Evolutionary conservation across 768 basidiomycete species (phyloP).

Genomic region (Pleurotus pulmonarius): DNA sequence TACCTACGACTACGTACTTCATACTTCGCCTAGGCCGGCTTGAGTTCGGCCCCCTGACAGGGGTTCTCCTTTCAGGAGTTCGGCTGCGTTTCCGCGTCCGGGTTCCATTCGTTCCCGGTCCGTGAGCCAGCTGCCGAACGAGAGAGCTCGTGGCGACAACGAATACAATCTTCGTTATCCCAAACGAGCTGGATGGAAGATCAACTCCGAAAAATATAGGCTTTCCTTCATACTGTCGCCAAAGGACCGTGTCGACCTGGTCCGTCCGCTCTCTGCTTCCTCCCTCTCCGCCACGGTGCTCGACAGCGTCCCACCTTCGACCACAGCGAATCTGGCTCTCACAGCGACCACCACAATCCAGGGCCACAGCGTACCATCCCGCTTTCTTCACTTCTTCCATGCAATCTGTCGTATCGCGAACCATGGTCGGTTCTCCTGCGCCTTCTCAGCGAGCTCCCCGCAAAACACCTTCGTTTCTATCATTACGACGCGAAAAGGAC

Average conservation of each 20-base stretch:
- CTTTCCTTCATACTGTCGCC: conserved; percentile 2
- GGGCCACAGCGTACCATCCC: neutral
- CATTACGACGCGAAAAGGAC: conserved; percentile 48
- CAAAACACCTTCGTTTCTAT: conserved; percentile 56
- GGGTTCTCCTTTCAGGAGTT: no score
- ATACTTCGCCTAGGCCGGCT: no score
- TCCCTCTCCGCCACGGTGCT: neutral
- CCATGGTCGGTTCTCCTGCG: conserved; percentile 24
- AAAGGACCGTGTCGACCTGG: conserved; percentile 9
- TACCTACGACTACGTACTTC: no score
- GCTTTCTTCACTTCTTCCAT: conserved; percentile 17
- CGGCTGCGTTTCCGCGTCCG: no score
- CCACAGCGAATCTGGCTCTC: neutral
- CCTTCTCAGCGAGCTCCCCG: conserved; percentile 39
- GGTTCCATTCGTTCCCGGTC: no score
- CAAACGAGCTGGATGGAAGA: no score
- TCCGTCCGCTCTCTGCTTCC: conserved; percentile 3
- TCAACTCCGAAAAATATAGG: conserved; percentile 7
- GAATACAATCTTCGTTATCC: no score
- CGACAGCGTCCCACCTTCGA: neutral
- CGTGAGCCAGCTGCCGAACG: no score
- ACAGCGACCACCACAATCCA: neutral
- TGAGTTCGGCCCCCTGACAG: no score
- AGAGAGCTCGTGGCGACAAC: no score
- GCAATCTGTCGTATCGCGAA: conserved; percentile 36